phyloP scores from a whole-genome alignment of 345 rosid genomes.

The Citrus glauca region DNA sequence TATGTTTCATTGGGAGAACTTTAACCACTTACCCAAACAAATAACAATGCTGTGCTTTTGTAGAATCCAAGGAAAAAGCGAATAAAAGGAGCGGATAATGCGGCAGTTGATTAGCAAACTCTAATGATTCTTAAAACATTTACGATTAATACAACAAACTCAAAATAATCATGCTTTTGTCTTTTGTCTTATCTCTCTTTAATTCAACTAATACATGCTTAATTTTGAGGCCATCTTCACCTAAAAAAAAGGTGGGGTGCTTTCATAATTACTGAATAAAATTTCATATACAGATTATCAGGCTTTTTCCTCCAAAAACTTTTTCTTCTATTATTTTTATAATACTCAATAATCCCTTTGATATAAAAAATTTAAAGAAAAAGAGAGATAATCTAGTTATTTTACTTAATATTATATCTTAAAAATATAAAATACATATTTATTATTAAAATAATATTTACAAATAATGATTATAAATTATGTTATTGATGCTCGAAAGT shows the following conservation, averaged over 20 bases:
- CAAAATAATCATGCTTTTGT: neutral
- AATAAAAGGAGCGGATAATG: neutral
- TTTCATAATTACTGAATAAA: too few relatives aligned
- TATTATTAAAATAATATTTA: too few relatives aligned
- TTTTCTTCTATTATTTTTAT: too few relatives aligned
- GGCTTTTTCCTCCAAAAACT: too few relatives aligned
- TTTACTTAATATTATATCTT: too few relatives aligned
- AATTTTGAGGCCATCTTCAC: neutral
- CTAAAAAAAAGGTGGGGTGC: neutral
- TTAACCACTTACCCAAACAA: neutral
- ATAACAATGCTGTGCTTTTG: neutral
- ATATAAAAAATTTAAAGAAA: too few relatives aligned
- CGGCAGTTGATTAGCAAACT: neutral
- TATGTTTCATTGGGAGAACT: neutral
- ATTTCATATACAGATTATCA: too few relatives aligned
- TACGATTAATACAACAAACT: neutral
- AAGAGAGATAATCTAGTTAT: accelerated
- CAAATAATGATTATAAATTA: too few relatives aligned
- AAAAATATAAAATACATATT: too few relatives aligned
- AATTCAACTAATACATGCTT: neutral
- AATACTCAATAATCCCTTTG: too few relatives aligned
- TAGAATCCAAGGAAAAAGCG: neutral
- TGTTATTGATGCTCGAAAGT: too few relatives aligned
- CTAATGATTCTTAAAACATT: neutral
- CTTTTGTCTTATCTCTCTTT: neutral